Base-by-base conservation (phyloP, 2,329 filamentous ascomycete species). In the Rhynchosporium agropyri region DNA sequence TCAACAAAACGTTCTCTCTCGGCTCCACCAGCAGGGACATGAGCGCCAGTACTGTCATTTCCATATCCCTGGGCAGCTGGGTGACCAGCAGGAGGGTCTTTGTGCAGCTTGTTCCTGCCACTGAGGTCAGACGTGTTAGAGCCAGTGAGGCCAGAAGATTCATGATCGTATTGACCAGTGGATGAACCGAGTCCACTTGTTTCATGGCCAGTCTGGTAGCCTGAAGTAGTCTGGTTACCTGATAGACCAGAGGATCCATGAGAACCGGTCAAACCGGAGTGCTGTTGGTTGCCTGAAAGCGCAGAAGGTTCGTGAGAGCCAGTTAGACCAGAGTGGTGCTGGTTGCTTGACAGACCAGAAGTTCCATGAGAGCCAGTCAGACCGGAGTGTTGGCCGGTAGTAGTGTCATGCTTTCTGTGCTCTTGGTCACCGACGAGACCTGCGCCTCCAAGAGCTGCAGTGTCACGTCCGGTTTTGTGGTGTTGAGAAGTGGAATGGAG, bases 71-170 rank as follows among this genome's bases (percentile, higher is more conserved):
- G 63, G 10, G 68, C 50, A 45, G 68, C 68, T 12, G 68, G 67
- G 55, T 71, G 68, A 9, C 28, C 53, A 49, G 67, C 59, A 29
- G 70, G 70, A 57, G 69, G 68, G 26, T 68, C 70, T 46, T 72
- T 72, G 40, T 71, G 69, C 12, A 72, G 54, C 58, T 63, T 63
- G 46, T 69, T 68, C 0, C 65, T 56, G 7, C 66, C 69, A 56
- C 63, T 65, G 10, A 59, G 46, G 8, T 54, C 60, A 15, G 46
- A 53, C 9, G 61, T 59, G 20, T 62, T 57, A 26, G 53, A 57
- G 20, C 53, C 54, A 15, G 20, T 38, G 1, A 38, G 26, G 26
- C 20, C 38, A 12, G 31, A 53, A n/a, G 28, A 29, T 38, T 15
- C 43, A 10, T 29, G 49, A 43, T 38, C 31, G 31, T 58, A 28